These are phyloP conservation scores for Candida silvicultrix DNA, from an alignment of 805 yeast species.

Conservation along the genomic window DNA sequence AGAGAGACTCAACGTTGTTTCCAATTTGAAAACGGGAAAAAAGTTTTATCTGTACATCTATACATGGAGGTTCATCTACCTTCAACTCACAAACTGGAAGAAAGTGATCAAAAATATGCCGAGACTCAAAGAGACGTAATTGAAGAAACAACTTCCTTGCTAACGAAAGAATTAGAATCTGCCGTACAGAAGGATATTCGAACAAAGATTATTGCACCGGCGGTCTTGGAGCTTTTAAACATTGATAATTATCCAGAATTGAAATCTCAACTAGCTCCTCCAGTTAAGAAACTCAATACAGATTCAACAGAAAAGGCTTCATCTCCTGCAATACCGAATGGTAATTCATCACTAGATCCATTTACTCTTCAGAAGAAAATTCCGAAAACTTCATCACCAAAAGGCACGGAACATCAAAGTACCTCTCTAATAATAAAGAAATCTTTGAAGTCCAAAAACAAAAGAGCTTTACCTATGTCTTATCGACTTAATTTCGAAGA, in stretches of 20 bases:
- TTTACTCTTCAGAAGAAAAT: conserved; percentile 8
- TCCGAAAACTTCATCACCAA: conserved; percentile 14
- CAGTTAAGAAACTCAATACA: not conserved
- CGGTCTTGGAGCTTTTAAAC: conserved; percentile 52
- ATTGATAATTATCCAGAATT: conserved; percentile 52
- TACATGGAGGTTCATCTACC: conserved; percentile 44
- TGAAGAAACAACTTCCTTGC: conserved; percentile 50
- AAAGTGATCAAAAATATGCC: conserved; percentile 7
- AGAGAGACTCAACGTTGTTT: conserved; percentile 57
- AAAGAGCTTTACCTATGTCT: conserved; percentile 13
- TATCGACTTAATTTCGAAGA: conserved; percentile 15
- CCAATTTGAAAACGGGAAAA: conserved; percentile 51
- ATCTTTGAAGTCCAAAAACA: conserved; percentile 12
- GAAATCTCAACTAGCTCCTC: conserved; percentile 26
- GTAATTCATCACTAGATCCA: conserved; percentile 12
- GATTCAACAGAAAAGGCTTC: conserved; percentile 3
- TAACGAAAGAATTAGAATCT: conserved; percentile 58
- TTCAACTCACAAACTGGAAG: conserved; percentile 12
- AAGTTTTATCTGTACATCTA: conserved; percentile 40
- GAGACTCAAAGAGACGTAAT: conserved; percentile 30
- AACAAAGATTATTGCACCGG: conserved; percentile 67
- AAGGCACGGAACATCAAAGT: conserved; percentile 19
- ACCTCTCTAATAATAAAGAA: conserved; percentile 8
- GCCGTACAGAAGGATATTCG: conserved; percentile 66
- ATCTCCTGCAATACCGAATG: conserved; percentile 15